Evolutionary conservation across 2,329 filamentous ascomycete species (phyloP), one percentile per base, ranked within the genome.

Genomic region (Penicillium frequentans): DNA sequence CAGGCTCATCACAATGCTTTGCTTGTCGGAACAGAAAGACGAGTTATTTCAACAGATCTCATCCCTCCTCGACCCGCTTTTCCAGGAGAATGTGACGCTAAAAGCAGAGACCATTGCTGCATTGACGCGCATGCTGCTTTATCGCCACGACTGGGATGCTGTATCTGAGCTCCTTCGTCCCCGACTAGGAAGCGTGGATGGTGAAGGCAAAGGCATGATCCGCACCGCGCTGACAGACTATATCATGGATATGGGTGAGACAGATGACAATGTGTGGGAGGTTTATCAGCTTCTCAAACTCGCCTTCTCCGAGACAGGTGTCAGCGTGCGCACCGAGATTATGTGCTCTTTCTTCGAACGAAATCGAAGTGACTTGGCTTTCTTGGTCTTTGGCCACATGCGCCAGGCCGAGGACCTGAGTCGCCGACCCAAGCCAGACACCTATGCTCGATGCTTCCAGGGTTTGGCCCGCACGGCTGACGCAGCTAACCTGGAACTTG

Each of bases 331-430:
- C 10, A 86, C 87, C 14, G 75, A 81, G 26, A 80, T 97, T 45
- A 96, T 99, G 90, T 82, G 87, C 23, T 81, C 84, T 23, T 97
- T 98, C 75, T 96, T 96, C 70, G 77, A 82, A 8, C 87, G 91
- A 39, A 82, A 84, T 27, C 86, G 92, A 11, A 82, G 90, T 13
- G 93, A 98, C 68, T 92, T 97, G 83, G 93, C 90, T 3, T 86
- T 86, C 47, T 83, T 92, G 60, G 86, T 96, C 33, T 97, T 99
- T 74, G 90, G 90, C 14, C 91, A 97, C 71, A 98, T 98, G 93
- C 89, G 92, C n/a, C 83, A 89, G 50, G 88, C 92, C 62, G 81
- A 83, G 24, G 84, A 87, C 56, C 77, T 77, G 3, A 76, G 79
- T 1, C 84, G 85, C 23, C 85, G 89, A 1, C 91, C 95, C 0